Evolutionary conservation across 163 green algal genomes (phyloP).

Genomic region (Chlorella variabilis): DNA sequence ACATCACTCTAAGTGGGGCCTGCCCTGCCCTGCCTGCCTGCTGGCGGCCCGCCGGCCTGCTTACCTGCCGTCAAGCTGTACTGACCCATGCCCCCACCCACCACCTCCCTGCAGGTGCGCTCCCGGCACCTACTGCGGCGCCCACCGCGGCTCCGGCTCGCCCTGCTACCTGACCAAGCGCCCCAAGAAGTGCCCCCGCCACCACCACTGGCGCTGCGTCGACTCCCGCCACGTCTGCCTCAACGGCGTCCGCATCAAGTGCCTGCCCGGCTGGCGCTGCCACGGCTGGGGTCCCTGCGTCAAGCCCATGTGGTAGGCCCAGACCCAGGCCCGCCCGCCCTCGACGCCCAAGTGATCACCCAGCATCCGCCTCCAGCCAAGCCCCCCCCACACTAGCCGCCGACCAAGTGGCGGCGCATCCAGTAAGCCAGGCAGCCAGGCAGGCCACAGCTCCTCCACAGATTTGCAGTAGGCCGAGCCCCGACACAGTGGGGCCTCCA

Average conservation of each 20-base stretch:
- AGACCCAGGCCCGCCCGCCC: too few relatives aligned
- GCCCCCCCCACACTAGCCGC: too few relatives aligned
- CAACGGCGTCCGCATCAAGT: neutral
- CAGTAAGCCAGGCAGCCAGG: neutral
- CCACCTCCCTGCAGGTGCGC: neutral
- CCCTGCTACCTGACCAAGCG: neutral
- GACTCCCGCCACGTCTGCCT: neutral
- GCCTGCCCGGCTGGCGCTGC: neutral
- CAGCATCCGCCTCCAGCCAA: too few relatives aligned
- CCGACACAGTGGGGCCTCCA: too few relatives aligned
- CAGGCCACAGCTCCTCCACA: too few relatives aligned
- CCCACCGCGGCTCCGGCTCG: neutral
- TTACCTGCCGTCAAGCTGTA: too few relatives aligned
- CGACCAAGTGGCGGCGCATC: neutral
- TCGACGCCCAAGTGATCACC: too few relatives aligned
- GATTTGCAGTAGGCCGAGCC: too few relatives aligned
- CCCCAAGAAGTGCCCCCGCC: neutral
- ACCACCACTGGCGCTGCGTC: neutral
- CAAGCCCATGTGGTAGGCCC: neutral
- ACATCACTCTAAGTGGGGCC: too few relatives aligned
- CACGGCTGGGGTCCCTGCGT: constrained; percentile 11
- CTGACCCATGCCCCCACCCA: too few relatives aligned
- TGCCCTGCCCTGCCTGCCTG: too few relatives aligned
- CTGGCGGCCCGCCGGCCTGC: too few relatives aligned
- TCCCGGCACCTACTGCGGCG: neutral